A percentile compares a stretch with the other conserved stretches of the same genome.
These are phyloP conservation scores for Zygosaccharomyces gambellarensis DNA, from an alignment of 805 yeast species.

Conservation along the genomic window DNA sequence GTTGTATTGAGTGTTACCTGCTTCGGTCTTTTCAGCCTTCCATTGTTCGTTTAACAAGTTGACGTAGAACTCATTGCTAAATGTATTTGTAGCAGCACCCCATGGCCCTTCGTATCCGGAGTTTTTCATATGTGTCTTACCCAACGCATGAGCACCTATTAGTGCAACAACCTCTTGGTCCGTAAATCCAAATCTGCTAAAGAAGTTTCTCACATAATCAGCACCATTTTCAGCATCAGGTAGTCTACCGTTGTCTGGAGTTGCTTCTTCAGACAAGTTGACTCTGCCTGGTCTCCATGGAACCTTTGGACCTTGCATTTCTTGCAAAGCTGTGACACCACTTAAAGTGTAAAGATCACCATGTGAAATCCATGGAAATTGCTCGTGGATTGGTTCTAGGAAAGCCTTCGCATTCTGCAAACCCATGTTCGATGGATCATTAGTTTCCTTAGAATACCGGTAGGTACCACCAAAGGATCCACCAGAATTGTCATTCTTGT, in stretches of 20 bases:
- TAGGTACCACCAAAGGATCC: conserved; percentile 74
- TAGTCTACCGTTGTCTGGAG: conserved; percentile 64
- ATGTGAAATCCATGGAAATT: conserved; percentile 64
- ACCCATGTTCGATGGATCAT: conserved; percentile 61
- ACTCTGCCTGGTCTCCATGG: conserved; percentile 81
- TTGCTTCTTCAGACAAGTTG: conserved; percentile 46
- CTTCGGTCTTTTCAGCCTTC: conserved; percentile 52
- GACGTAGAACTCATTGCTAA: conserved; percentile 69
- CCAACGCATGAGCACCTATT: conserved; percentile 72
- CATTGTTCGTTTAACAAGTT: conserved; percentile 50
- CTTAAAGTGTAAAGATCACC: conserved; percentile 80
- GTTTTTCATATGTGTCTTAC: conserved; percentile 63
- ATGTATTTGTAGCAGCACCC: conserved; percentile 74
- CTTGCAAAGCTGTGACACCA: conserved; percentile 76
- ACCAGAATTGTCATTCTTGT: conserved; percentile 50
- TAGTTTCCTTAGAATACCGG: conserved; percentile 46
- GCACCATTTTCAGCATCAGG: conserved; percentile 70
- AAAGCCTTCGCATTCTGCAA: conserved; percentile 53
- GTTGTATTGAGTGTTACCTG: conserved; percentile 58
- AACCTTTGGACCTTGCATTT: conserved; percentile 70
- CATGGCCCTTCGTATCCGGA: conserved; percentile 87
- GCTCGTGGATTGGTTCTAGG: conserved; percentile 48
- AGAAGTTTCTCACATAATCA: conserved; percentile 58
- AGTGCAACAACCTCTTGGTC: conserved; percentile 72
- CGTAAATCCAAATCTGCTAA: conserved; percentile 59